A percentile compares a stretch with the other conserved stretches of the same genome.
Conservation (phyloP, 2,329 filamentous ascomycete species). For the Botrytis hyacinthi region DNA sequence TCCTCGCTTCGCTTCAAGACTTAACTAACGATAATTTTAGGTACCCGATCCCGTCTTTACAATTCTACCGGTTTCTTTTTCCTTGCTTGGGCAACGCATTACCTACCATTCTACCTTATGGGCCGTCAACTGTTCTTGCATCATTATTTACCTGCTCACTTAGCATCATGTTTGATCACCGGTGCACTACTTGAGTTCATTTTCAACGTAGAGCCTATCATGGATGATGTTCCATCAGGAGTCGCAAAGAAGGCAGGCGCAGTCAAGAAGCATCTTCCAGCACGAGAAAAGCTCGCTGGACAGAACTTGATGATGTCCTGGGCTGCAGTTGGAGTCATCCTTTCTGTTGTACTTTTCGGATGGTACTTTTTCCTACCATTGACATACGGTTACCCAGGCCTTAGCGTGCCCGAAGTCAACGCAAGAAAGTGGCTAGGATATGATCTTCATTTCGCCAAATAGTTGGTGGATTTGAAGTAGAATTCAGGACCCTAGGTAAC, state of each 20-base stretch:
- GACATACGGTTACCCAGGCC: slow-evolving; percentile 90
- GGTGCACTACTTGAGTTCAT: slow-evolving; percentile 93
- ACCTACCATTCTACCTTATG: slow-evolving; percentile 97
- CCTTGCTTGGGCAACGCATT: slow-evolving; percentile 95
- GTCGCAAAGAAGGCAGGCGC: slow-evolving; percentile 46
- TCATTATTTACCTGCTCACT: slow-evolving; percentile 92
- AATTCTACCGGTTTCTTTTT: slow-evolving; percentile 99
- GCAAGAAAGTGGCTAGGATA: slow-evolving; percentile 95
- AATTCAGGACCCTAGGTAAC: neutral
- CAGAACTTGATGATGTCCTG: slow-evolving; percentile 77
- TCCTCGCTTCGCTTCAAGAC: neutral
- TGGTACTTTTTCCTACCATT: slow-evolving; percentile 94
- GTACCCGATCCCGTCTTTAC: slow-evolving; percentile 89
- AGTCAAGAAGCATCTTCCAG: slow-evolving; percentile 64
- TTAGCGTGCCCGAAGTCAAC: slow-evolving; percentile 74
- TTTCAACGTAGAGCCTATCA: slow-evolving; percentile 80
- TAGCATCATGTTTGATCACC: slow-evolving; percentile 85
- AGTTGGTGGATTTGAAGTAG: slow-evolving; percentile 17
- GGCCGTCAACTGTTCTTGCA: slow-evolving; percentile 96
- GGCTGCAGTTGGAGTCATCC: slow-evolving; percentile 71
- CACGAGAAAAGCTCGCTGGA: slow-evolving; percentile 74
- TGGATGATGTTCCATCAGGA: slow-evolving; percentile 47
- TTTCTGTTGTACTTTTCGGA: slow-evolving; percentile 66
- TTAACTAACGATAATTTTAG: slow-evolving; percentile 47
- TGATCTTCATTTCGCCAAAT: slow-evolving; percentile 98